phyloP scores from a whole-genome alignment of 208 protist genomes.

The Crithidia sp. region DNA sequence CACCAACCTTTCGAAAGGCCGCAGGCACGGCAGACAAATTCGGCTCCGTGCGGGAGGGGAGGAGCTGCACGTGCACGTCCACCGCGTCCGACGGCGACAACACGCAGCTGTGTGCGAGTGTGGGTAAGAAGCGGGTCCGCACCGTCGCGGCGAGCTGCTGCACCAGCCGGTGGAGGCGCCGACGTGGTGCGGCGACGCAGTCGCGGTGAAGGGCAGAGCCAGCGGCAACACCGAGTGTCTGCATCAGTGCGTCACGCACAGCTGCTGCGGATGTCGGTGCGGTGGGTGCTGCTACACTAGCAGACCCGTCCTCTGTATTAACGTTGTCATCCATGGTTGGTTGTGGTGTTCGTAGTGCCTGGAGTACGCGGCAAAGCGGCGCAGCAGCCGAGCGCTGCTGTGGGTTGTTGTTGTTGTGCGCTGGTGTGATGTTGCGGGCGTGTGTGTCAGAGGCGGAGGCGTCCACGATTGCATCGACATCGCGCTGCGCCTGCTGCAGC shows the following conservation, averaged over 20 bases:
- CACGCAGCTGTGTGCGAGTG: background rate
- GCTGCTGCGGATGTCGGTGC: background rate
- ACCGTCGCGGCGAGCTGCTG: slow-evolving; percentile 17
- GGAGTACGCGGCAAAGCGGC: slow-evolving; percentile 13
- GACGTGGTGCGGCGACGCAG: slow-evolving; percentile 48
- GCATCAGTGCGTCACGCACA: slow-evolving; percentile 13
- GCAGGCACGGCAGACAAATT: slow-evolving; percentile 1
- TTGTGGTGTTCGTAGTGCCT: slow-evolving; percentile 2
- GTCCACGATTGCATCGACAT: slow-evolving; percentile 28
- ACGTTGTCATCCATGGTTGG: background rate
- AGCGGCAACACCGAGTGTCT: slow-evolving; percentile 35
- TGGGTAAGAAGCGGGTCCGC: slow-evolving; percentile 11
- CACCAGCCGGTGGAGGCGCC: slow-evolving; percentile 31
- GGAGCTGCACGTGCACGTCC: slow-evolving; percentile 77
- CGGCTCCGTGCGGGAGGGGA: slow-evolving; percentile 33
- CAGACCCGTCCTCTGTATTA: background rate
- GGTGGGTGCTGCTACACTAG: background rate
- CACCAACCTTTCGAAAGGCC: slow-evolving; percentile 1
- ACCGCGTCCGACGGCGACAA: slow-evolving; percentile 8
- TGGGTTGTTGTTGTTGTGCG: no score
- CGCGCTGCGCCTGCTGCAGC: slow-evolving; percentile 46
- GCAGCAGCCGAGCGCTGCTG: slow-evolving; percentile 1
- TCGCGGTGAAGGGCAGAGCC: slow-evolving; percentile 57
- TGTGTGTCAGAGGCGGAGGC: background rate
- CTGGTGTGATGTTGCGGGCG: no score